Conservation (phyloP, 495 filamentous ascomycete species). For the Annulohypoxylon nitens region DNA sequence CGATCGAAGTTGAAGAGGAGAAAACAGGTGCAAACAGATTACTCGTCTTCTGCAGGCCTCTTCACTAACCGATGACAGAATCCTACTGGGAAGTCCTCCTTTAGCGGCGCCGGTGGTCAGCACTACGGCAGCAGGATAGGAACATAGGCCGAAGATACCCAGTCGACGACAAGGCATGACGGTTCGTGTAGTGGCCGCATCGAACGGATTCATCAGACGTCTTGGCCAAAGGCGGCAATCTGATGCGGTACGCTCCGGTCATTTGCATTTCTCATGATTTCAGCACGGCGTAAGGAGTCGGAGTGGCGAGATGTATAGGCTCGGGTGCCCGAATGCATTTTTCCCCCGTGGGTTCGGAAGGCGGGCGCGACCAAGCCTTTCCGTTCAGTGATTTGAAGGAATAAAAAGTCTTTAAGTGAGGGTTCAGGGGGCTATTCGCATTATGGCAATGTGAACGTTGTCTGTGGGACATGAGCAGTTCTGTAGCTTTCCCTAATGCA, state of each 20-base stretch:
- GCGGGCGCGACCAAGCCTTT: conserved; percentile 7
- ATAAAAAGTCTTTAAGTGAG: conserved; percentile 23
- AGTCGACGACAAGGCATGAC: conserved; percentile 24
- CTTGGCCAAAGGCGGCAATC: conserved; percentile 2
- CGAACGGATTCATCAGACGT: conserved; percentile 9
- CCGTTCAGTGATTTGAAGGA: conserved; percentile 22
- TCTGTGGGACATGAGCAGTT: conserved; percentile 25
- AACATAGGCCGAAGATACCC: conserved; percentile 47
- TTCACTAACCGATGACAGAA: conserved; percentile 53
- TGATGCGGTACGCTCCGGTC: conserved; percentile 8
- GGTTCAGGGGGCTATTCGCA: conserved; percentile 4
- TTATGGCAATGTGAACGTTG: conserved; percentile 21
- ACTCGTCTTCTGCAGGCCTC: conserved; percentile 44
- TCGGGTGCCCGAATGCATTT: conserved; percentile 13
- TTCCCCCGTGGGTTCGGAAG: conserved; percentile 19
- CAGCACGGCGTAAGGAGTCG: conserved; percentile 52
- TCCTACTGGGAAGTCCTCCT: conserved; percentile 27
- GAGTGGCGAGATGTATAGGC: conserved; percentile 32
- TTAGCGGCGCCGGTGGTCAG: conserved; percentile 22
- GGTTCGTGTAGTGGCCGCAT: conserved; percentile 21
- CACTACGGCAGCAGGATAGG: conserved; percentile 38
- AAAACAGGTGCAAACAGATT: conserved; percentile 66
- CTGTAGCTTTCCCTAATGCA: conserved; percentile 31
- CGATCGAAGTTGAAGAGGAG: conserved; percentile 63
- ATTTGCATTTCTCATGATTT: conserved; percentile 52